Conservation (phyloP, 805 yeast species). For the Hanseniaspora clermontiae region DNA sequence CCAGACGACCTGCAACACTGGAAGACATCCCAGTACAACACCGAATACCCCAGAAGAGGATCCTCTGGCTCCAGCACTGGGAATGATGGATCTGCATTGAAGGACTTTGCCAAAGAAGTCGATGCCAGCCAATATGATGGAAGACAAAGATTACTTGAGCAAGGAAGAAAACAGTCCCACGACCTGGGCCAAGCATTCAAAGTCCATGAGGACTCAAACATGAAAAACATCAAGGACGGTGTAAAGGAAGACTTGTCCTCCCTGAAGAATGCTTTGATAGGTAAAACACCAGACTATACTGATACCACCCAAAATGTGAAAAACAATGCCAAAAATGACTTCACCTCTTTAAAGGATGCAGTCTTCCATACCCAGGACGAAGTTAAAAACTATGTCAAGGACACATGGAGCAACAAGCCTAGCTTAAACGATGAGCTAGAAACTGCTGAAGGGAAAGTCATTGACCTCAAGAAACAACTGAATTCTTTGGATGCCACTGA, state of each 20-base stretch:
- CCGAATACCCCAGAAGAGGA: conserved; percentile 1
- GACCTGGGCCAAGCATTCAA: not conserved
- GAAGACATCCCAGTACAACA: conserved; percentile 1
- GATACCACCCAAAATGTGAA: conserved; percentile 4
- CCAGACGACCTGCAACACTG: conserved; percentile 12
- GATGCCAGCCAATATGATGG: conserved; percentile 9
- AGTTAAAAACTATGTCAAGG: not conserved
- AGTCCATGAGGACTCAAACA: not conserved
- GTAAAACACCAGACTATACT: conserved; percentile 5
- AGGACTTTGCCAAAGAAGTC: not conserved
- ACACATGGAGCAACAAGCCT: not conserved
- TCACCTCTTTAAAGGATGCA: conserved; percentile 16
- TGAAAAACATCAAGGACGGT: conserved; percentile 17
- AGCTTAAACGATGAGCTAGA: not conserved
- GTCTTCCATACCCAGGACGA: conserved; percentile 13
- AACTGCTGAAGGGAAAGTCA: conserved; percentile 12
- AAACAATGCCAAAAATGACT: conserved; percentile 15
- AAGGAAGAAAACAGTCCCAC: not conserved
- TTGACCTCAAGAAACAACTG: conserved; percentile 10
- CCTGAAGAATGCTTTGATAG: conserved; percentile 16
- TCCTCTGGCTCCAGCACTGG: not conserved
- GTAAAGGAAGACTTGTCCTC: conserved; percentile 16
- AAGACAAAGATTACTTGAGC: not conserved
- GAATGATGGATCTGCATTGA: not conserved
- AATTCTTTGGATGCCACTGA: not conserved